These are phyloP conservation scores for Ziziphus jujuba DNA, from an alignment of 306 rosid species.

Conservation along the genomic window DNA sequence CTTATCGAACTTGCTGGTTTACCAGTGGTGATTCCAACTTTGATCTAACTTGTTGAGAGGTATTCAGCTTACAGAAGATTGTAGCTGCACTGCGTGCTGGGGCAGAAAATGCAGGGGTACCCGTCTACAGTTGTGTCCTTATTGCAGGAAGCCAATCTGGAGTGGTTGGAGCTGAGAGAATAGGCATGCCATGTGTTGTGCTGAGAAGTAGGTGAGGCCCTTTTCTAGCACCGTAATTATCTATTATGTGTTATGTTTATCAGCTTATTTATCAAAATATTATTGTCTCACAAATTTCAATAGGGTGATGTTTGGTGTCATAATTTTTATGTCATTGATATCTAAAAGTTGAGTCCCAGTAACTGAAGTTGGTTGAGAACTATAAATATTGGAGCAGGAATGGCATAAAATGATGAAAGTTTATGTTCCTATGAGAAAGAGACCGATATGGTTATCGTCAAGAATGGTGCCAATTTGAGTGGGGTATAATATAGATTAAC, in stretches of 20 bases:
- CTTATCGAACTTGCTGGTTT: not conserved
- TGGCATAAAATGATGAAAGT: not conserved
- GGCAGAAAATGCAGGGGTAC: constrained; percentile 70
- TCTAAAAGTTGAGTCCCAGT: not conserved
- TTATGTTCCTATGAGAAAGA: not conserved
- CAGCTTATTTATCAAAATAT: not conserved
- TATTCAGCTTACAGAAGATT: constrained; percentile 68
- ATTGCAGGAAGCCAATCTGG: constrained; percentile 92
- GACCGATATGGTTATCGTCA: not conserved
- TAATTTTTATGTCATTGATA: not conserved
- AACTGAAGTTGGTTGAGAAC: not conserved
- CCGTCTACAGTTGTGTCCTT: constrained; percentile 70
- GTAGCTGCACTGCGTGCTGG: constrained; percentile 84
- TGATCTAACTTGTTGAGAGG: constrained; percentile 4
- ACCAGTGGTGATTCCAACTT: not conserved
- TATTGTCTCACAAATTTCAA: not conserved
- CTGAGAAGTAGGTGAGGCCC: constrained; percentile 77
- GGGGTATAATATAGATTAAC: not conserved
- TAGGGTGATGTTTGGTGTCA: constrained; percentile 1
- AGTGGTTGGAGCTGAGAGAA: constrained; percentile 66
- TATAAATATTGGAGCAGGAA: not conserved
- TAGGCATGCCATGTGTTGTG: constrained; percentile 86
- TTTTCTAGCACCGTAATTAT: not conserved
- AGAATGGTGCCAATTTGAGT: not conserved
- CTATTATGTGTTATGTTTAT: not conserved